Evolutionary conservation across 371 early-diverging fungal species (phyloP), one percentile per base, ranked within the genome.

Genomic region (Zychaea mexicana): DNA sequence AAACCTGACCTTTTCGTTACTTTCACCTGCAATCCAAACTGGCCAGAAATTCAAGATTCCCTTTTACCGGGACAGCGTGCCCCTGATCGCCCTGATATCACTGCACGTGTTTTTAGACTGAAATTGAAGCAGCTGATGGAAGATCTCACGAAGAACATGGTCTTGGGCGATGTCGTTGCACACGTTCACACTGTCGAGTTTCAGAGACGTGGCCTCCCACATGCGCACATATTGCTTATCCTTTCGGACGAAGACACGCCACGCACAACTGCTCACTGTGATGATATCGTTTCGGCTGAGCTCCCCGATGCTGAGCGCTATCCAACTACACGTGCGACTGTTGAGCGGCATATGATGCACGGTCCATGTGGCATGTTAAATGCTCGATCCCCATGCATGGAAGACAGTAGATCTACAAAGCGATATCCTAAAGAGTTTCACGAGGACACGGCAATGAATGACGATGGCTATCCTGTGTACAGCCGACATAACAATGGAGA

Each of bases 201-300:
- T 45, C 77, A 73, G 54, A 80, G 69, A 47, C 30, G 70, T 10
- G 70, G 74, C 1, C 26, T 75, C 10, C 72, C 71, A 19, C 63
- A 70, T 53, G 62, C 67, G 12, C 73, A 77, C 31, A 70, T 75
- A 8, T 64, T 74, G n/a, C n/a, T n/a, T n/a, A n/a, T n/a, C n/a
- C n/a, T n/a, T n/a, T n/a, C n/a, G n/a, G n/a, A 1, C 39, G 33
- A 15, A 7, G 30, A 65, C 55, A 75, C 70, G 42, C 42, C 62
- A 9, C 33, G 3, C 30, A 75, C 65, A 17, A 36, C 62, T 45
- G 70, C 62, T 4, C 65, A 73, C 21, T 61, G 52, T 66, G 71
- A 77, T 36, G 30, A 12, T 0, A 61, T 74, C 19, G 53, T 76
- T 0, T 70, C 66, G 3, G 78, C 77, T 15, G 72, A 76, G 17